phyloP scores from a whole-genome alignment of 2,329 filamentous ascomycete species.

The Talaromyces funiculosus region DNA sequence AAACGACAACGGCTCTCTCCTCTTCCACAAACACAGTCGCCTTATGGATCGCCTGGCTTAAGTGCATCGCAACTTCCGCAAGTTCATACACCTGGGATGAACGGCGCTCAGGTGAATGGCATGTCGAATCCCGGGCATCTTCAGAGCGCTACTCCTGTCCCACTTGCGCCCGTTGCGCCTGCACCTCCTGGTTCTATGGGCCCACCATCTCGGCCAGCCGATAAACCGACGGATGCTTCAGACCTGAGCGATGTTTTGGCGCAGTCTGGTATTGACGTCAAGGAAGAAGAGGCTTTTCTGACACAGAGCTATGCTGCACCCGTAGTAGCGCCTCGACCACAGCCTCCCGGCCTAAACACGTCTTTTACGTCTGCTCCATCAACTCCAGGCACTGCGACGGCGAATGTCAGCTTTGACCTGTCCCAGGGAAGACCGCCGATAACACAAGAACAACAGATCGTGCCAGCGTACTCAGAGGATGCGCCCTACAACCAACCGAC shows the following conservation, averaged over 20 bases:
- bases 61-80: slow-evolving; percentile 43
- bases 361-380: slow-evolving; percentile 39
- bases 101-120: slow-evolving; percentile 46
- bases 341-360: slow-evolving; percentile 43
- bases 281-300: slow-evolving; percentile 78
- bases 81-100: slow-evolving; percentile 27
- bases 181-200: slow-evolving; percentile 51
- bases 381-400: slow-evolving; percentile 36
- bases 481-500: slow-evolving; percentile 62
- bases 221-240: slow-evolving; percentile 51
- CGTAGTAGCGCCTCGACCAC: slow-evolving; percentile 35
- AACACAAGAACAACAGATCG: slow-evolving; percentile 56
- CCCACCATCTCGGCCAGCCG: slow-evolving; percentile 55
- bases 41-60: slow-evolving; percentile 59
- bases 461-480: slow-evolving; percentile 33
- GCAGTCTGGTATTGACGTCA: slow-evolving; percentile 79
- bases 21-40: slow-evolving; percentile 56
- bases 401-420: slow-evolving; percentile 46
- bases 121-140: slow-evolving; percentile 43
- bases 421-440: slow-evolving; percentile 50
- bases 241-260: slow-evolving; percentile 79
- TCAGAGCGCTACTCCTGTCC: slow-evolving; percentile 17
- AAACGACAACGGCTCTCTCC: slow-evolving; percentile 70
- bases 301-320: slow-evolving; percentile 48
- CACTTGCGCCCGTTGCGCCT: slow-evolving; percentile 16